phyloP scores from a whole-genome alignment of 177 flowering plant species.

The Tripterygium wilfordii region DNA sequence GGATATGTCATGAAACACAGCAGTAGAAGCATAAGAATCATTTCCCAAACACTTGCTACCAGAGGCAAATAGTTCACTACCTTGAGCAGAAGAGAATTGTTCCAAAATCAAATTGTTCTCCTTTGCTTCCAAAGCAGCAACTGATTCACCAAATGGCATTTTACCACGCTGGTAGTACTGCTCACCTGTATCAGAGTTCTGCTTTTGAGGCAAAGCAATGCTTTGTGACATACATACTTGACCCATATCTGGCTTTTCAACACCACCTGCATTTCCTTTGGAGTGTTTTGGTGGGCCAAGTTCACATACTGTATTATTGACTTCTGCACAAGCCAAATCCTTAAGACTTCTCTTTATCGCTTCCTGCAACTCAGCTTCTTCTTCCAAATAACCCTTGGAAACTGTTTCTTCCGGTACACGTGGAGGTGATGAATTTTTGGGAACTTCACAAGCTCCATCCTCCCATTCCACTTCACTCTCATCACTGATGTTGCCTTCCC shows the following conservation, averaged over 20 bases:
- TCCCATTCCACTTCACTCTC: constrained; percentile 78
- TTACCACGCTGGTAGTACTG: constrained; percentile 9
- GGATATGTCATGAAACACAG: constrained; percentile 7
- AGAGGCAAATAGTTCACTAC: constrained; percentile 2
- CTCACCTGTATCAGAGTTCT: constrained; percentile 13
- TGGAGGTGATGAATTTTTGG: constrained; percentile 13
- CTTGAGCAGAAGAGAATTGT: constrained; percentile 9
- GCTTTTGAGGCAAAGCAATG: too few relatives aligned
- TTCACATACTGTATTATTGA: constrained; percentile 10
- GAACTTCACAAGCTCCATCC: constrained; percentile 43
- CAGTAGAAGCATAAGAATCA: constrained; percentile 16
- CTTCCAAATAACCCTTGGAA: constrained; percentile 56
- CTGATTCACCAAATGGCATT: constrained; percentile 8
- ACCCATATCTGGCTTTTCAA: constrained; percentile 8
- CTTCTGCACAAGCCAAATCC: constrained; percentile 26
- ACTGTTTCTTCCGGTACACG: constrained; percentile 16
- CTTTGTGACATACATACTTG: constrained; percentile 1
- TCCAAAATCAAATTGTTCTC: constrained; percentile 7
- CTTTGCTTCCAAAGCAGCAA: constrained; percentile 9
- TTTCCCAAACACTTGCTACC: constrained; percentile 1
- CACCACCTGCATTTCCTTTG: too few relatives aligned
- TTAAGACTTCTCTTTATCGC: constrained; percentile 82
- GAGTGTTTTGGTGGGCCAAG: constrained; percentile 7
- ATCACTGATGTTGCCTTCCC: constrained; percentile 22
- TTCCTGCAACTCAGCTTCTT: constrained; percentile 82